Evolutionary conservation across 2,329 filamentous ascomycete genomes (phyloP).

Genomic region (Colletotrichum tropicale): DNA sequence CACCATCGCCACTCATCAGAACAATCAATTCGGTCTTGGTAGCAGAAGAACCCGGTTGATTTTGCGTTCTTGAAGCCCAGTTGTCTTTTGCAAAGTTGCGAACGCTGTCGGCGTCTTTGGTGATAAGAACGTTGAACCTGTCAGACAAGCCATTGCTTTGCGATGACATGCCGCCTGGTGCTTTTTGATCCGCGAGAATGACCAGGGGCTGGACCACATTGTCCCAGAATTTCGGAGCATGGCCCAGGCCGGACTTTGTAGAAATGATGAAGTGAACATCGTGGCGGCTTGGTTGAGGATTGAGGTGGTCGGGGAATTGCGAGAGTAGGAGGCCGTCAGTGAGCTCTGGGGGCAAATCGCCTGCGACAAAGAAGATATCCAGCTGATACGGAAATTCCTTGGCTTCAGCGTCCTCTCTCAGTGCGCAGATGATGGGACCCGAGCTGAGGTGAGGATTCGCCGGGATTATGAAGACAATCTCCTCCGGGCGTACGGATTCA

Average conservation of each 20-base stretch:
- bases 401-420: slow-evolving; percentile 38
- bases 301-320: slow-evolving; percentile 42
- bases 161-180: neutral
- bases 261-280: slow-evolving; percentile 71
- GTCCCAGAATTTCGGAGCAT: slow-evolving; percentile 60
- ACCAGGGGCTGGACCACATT: slow-evolving; percentile 62
- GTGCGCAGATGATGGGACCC: slow-evolving; percentile 36
- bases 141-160: slow-evolving; percentile 10
- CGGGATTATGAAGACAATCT: slow-evolving; percentile 28
- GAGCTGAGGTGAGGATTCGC: neutral
- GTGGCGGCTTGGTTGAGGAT: neutral
- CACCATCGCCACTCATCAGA: slow-evolving; percentile 87
- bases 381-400: slow-evolving; percentile 30
- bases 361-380: slow-evolving; percentile 28
- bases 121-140: slow-evolving; percentile 63
- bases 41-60: neutral
- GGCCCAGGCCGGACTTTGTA: slow-evolving; percentile 66
- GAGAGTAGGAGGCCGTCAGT: slow-evolving; percentile 39
- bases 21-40: slow-evolving; percentile 63
- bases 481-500: slow-evolving; percentile 19
- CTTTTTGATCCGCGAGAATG: slow-evolving; percentile 34
- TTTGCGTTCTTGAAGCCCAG: slow-evolving; percentile 37
- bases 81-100: slow-evolving; percentile 59
- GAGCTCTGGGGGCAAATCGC: slow-evolving; percentile 39
- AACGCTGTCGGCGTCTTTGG: slow-evolving; percentile 67